Evolutionary conservation across 2,329 filamentous ascomycete species (phyloP).

Genomic region (Macroventuria anomochaeta): DNA sequence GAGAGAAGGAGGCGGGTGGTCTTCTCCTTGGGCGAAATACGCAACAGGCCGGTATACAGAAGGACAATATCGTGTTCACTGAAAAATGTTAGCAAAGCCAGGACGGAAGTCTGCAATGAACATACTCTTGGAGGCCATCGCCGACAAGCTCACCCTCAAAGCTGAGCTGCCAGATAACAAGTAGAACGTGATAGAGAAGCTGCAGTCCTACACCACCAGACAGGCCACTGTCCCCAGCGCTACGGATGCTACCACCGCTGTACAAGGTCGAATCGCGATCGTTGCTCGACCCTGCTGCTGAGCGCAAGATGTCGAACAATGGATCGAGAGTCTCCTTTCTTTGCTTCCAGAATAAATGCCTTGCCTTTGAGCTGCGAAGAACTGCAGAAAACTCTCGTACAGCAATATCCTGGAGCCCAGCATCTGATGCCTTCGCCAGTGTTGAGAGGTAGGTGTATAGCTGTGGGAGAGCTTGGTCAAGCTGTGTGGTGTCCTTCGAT

Average conservation of each 20-base stretch:
- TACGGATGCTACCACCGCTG: constrained; percentile 64
- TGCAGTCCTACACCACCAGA: constrained; percentile 86
- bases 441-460: constrained; percentile 86
- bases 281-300: constrained; percentile 75
- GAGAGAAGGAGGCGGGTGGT: constrained; percentile 90
- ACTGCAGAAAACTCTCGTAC: constrained; percentile 90
- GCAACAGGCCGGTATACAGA: constrained; percentile 89
- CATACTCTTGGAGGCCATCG: constrained; percentile 84
- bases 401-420: constrained; percentile 91
- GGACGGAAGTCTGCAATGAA: neutral
- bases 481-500: constrained; percentile 65
- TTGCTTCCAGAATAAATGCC: constrained; percentile 90
- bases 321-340: constrained; percentile 83
- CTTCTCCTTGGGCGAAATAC: constrained; percentile 96
- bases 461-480: constrained; percentile 77
- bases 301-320: constrained; percentile 77
- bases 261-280: constrained; percentile 69
- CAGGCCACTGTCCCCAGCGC: constrained; percentile 63
- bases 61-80: constrained; percentile 93
- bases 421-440: constrained; percentile 83
- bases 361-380: constrained; percentile 74
- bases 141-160: constrained; percentile 79
- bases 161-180: constrained; percentile 95
- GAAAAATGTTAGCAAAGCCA: constrained; percentile 20
- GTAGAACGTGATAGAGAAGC: constrained; percentile 88